Percentiles rank a stretch among this genome's conserved stretches.
phyloP scores from a whole-genome alignment of 2,329 filamentous ascomycete species.

The Cladosporium sp. region DNA sequence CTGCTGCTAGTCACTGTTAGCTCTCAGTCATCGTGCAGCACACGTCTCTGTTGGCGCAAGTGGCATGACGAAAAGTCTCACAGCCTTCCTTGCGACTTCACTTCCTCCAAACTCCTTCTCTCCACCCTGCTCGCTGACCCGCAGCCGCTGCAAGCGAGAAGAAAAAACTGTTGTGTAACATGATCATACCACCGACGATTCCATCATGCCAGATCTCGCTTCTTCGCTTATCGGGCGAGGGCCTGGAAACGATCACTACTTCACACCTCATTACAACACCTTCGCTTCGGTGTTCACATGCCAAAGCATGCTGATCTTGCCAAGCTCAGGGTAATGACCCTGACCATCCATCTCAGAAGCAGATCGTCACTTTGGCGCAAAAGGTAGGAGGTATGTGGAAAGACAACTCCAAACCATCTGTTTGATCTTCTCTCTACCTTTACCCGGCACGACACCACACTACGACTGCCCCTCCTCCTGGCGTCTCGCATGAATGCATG shows the following conservation, averaged over 20 bases:
- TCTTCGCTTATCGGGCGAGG: too few species aligned
- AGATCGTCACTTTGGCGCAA: slow-evolving; percentile 1
- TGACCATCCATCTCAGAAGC: not conserved
- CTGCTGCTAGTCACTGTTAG: too few species aligned
- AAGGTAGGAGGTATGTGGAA: too few species aligned
- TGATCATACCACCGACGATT: slow-evolving; percentile 2
- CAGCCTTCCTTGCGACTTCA: slow-evolving; percentile 1
- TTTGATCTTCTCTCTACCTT: too few species aligned
- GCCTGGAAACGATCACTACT: too few species aligned
- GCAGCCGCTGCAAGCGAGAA: slow-evolving; percentile 12
- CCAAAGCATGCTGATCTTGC: not conserved
- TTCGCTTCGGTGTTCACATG: slow-evolving; percentile 10
- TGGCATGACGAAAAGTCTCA: slow-evolving; percentile 8
- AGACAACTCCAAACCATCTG: too few species aligned
- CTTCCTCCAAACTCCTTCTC: not conserved
- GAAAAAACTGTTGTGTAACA: slow-evolving; percentile 1
- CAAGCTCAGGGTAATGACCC: not conserved
- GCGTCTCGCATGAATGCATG: slow-evolving; percentile 4
- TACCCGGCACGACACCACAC: slow-evolving; percentile 3
- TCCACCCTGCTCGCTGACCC: slow-evolving; percentile 2
- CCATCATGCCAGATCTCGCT: not conserved
- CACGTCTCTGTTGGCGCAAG: not conserved
- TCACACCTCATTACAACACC: not conserved
- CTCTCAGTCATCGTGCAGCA: not conserved
- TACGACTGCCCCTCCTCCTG: slow-evolving; percentile 1